Base-by-base conservation (phyloP, 805 yeast species). In the Candida sanyiensis region DNA sequence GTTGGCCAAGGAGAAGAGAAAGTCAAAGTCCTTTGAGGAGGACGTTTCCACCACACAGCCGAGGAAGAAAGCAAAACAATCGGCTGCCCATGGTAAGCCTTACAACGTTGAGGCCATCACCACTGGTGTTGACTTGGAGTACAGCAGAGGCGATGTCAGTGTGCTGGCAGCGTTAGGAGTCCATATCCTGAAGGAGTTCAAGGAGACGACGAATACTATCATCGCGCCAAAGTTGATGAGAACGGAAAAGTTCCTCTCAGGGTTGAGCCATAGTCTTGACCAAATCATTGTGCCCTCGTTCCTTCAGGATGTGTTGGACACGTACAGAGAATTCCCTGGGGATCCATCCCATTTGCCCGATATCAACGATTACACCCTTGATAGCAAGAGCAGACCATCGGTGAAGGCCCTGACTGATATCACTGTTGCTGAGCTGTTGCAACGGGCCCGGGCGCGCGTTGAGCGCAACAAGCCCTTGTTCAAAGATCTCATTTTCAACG, bases 211-310 rank as follows among this genome's bases (percentile, higher is more conserved):
- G 1, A 73, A 76, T 50, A 59, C 75, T 0, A 61, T 83, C 9
- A 74, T 89, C 9, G 89, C 97, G 0, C 96, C 97, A 1, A 77
- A 77, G 44, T 69, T 83, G n/a, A 56, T 83, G 50, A 67, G 97
- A 47, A 90, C 97, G 0, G 95, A 83, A 42, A 93, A 90, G 61
- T 89, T 90, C 52, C 67, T 90, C 38, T 72, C 73, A 30, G 77
- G 88, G 16, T 61, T 88, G 36, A 75, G 87, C 37, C 66, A 66
- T 29, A 77, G 68, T 34, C 43, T 67, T 8, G 59, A 62, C n/a
- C 60, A 65, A 38, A 72, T 79, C 3, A 48, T 83, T 1, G 72
- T 75, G 23, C 85, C 88, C 0, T 52, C 60, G 4, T 80, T 77
- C 43, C 42, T 80, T 2, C 60, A 59, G 2, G 75, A 73, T 29